A percentile compares a stretch with the other conserved stretches of the same genome.
These are phyloP conservation scores for Nymphaea colorata DNA, from an alignment of 164 flowering plant species.

Conservation along the genomic window DNA sequence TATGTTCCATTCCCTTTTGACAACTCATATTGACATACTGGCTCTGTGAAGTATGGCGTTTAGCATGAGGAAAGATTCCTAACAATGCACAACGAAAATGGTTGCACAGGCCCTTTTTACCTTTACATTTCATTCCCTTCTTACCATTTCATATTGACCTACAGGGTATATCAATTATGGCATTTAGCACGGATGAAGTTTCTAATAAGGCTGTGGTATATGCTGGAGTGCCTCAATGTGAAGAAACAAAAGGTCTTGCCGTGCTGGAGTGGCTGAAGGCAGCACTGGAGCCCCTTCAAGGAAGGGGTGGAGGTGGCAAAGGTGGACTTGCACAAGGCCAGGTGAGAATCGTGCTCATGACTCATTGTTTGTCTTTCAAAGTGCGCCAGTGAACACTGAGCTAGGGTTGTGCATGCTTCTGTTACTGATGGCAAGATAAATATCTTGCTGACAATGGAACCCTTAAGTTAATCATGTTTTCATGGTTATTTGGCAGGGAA, in stretches of 20 bases:
- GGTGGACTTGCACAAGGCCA: slow-evolving; percentile 87
- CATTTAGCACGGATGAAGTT: slow-evolving; percentile 63
- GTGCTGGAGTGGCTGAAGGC: slow-evolving; percentile 74
- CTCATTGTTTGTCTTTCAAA: too few relatives aligned
- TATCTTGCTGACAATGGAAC: too few relatives aligned
- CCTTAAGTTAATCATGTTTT: too few relatives aligned
- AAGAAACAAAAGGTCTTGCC: slow-evolving; percentile 34
- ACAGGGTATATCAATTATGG: slow-evolving; percentile 78
- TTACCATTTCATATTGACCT: not conserved
- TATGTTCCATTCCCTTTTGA: too few relatives aligned
- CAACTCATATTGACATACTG: too few relatives aligned
- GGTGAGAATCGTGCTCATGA: slow-evolving; percentile 27
- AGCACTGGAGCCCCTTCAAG: slow-evolving; percentile 69
- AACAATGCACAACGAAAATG: not conserved
- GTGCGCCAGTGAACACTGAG: too few relatives aligned
- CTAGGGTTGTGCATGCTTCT: too few relatives aligned
- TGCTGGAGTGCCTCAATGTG: slow-evolving; percentile 74
- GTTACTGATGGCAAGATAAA: too few relatives aligned
- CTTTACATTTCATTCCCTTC: too few relatives aligned
- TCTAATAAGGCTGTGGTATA: slow-evolving; percentile 82
- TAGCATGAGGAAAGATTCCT: too few relatives aligned
- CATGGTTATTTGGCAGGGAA: slow-evolving; percentile 4
- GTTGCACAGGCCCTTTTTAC: not conserved
- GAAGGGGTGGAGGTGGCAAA: slow-evolving; percentile 82
- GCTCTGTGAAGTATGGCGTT: too few relatives aligned